Base-by-base conservation (phyloP, 805 yeast genomes). In the Cyberlindnera xylosilytica region DNA sequence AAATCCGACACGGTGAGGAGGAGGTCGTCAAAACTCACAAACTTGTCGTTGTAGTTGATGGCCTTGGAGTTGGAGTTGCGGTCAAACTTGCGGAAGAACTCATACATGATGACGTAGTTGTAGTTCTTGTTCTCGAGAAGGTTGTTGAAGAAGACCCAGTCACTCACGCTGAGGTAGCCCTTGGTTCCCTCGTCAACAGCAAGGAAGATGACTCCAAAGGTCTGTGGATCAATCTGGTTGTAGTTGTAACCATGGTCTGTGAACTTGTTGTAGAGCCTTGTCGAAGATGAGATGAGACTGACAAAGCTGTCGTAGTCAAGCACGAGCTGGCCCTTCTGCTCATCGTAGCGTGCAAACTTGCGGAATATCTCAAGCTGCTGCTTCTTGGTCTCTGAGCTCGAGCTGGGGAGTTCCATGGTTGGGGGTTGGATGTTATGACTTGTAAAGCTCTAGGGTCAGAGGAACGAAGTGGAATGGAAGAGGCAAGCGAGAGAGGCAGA, bases 81-180 rank as follows among this genome's bases (percentile, higher is more conserved):
- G 48, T 74, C 79, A 49, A 75, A 72, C 38, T 72, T 67, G 44
- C 73, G 65, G 54, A 79, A 71, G 43, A 79, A 69, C 51, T 74
- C 74, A 62, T 76, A 81, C 17, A 81, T 58, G 18, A 80, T 60
- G 43, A 73, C 69, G 53, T 68, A 69, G 55, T 75, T 77, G 37
- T 71, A 73, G 41, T 72, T 66, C 42, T 69, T 62, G 42, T 75
- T 70, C 48, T 71, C 72, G 40, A 79, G 63, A 34, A 74, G 51
- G 46, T 74, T 70, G 54, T 85, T 80, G 59, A 91, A 86, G 33
- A 74, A 73, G 38, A 77, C 65, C 84, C 95, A 91, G 59, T 91
- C 97, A 20, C 69, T 61, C 38, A 80, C 68, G 20, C 77, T 72
- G 38, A 87, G 70, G 45, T 72, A 80, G 7, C 97, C 97, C 51